phyloP scores from a whole-genome alignment of 441 rosid genomes.

The Erodium texanum region DNA sequence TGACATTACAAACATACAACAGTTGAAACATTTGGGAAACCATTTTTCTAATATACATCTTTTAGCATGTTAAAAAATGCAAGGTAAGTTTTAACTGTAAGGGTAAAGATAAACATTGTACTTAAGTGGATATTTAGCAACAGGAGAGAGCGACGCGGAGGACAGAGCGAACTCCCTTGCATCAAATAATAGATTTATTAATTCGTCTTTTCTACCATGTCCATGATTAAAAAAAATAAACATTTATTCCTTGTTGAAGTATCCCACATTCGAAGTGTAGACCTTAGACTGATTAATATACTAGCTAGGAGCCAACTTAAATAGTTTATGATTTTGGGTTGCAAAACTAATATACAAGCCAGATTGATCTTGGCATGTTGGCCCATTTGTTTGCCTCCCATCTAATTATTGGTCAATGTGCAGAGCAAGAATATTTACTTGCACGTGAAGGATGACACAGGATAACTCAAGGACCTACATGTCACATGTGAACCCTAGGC shows the following conservation, averaged over 20 bases:
- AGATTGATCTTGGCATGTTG: neutral
- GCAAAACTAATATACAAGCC: neutral
- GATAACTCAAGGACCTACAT: neutral
- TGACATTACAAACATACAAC: constrained; percentile 22
- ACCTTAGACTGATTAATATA: neutral
- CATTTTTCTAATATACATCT: neutral
- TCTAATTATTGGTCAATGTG: neutral
- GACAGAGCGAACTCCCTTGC: neutral
- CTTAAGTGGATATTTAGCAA: neutral
- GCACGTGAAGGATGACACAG: neutral
- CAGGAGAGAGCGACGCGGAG: neutral
- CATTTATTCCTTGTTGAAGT: no score
- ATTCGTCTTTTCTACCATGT: no score
- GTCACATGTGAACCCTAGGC: neutral
- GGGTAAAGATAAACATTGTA: neutral
- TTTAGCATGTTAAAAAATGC: neutral
- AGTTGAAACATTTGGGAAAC: neutral
- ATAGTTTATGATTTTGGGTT: neutral
- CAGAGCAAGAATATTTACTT: neutral
- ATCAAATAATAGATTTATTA: neutral
- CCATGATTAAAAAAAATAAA: no score
- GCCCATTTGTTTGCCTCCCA: neutral
- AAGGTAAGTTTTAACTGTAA: neutral
- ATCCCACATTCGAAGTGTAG: neutral
- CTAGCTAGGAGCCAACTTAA: neutral